Evolutionary conservation across 1,139 yeast genomes (phyloP).

Genomic region (Geotrichum cucujoidarum): DNA sequence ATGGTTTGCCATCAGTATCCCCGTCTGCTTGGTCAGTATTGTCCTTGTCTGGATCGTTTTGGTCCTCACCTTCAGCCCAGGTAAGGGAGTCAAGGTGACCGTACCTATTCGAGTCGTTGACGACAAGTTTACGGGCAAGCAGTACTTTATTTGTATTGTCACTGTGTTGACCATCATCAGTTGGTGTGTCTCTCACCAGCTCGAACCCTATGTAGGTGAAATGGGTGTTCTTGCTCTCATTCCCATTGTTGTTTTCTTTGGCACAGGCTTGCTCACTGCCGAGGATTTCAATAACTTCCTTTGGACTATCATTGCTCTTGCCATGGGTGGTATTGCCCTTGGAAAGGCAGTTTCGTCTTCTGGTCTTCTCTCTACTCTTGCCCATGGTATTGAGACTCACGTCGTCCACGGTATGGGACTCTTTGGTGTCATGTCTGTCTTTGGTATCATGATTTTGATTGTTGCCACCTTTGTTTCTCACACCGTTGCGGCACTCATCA

Average conservation of each 20-base stretch:
- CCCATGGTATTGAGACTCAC: conserved; percentile 56
- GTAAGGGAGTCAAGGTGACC: conserved; percentile 42
- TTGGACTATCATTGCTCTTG: conserved; percentile 88
- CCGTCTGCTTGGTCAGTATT: conserved; percentile 62
- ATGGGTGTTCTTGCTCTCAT: conserved; percentile 84
- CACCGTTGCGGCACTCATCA: conserved; percentile 90
- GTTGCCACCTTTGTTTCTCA: conserved; percentile 94
- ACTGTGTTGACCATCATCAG: conserved; percentile 66
- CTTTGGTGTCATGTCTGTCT: conserved; percentile 64
- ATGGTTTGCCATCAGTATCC: conserved; percentile 86
- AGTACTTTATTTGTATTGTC: conserved; percentile 62
- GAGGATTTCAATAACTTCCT: conserved; percentile 90
- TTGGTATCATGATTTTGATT: conserved; percentile 70
- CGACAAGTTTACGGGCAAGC: conserved; percentile 68
- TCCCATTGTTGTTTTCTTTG: conserved; percentile 80
- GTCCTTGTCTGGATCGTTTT: conserved; percentile 67
- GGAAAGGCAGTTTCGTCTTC: conserved; percentile 90
- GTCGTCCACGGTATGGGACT: conserved; percentile 55
- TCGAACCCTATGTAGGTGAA: conserved; percentile 72
- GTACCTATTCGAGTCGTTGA: conserved; percentile 55
- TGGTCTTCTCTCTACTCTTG: conserved; percentile 76
- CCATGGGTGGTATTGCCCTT: conserved; percentile 94
- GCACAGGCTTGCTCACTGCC: conserved; percentile 74
- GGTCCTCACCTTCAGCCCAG: conserved; percentile 61
- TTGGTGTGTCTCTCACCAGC: conserved; percentile 78